These are phyloP conservation scores for Aspergillus homomorphus DNA, from an alignment of 495 filamentous ascomycete genomes.

Conservation along the genomic window DNA sequence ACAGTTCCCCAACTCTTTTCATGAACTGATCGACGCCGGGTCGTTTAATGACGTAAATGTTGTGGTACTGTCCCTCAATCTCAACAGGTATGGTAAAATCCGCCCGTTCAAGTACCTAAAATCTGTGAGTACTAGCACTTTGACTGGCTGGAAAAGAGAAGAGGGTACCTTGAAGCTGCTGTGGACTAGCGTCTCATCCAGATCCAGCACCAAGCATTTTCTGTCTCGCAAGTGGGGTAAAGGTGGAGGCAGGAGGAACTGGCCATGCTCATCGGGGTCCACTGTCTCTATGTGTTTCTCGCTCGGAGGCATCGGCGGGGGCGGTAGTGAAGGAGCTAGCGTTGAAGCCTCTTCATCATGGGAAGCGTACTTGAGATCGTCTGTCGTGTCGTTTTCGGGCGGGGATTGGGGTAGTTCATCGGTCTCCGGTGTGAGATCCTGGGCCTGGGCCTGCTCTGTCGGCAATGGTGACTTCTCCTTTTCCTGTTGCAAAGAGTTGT, in stretches of 20 bases:
- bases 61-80: constrained; percentile 98
- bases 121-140: constrained; percentile 16
- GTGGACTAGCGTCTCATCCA: constrained; percentile 98
- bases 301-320: constrained; percentile 54
- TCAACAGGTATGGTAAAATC: constrained; percentile 99
- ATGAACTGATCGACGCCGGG: constrained; percentile 98
- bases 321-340: constrained; percentile 50
- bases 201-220: constrained; percentile 93
- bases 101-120: constrained; percentile 91
- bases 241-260: constrained; percentile 77
- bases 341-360: constrained; percentile 35
- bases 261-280: constrained; percentile 49
- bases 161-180: constrained; percentile 92
- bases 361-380: constrained; percentile 21
- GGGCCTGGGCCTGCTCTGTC: constrained; percentile 9
- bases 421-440: constrained; percentile 10
- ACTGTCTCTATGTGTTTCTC: constrained; percentile 28
- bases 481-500: constrained; percentile 4
- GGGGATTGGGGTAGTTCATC: constrained; percentile 14
- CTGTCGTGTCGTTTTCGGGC: constrained; percentile 13
- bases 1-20: constrained; percentile 96
- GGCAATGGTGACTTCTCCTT: constrained; percentile 7
- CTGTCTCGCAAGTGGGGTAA: constrained; percentile 72
- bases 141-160: background rate
- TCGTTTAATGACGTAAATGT: constrained; percentile 98